Percentiles rank a stretch among this genome's conserved stretches.
Evolutionary conservation across 2,329 filamentous ascomycete genomes (phyloP).

Genomic region (Rachicladosporium sp.): DNA sequence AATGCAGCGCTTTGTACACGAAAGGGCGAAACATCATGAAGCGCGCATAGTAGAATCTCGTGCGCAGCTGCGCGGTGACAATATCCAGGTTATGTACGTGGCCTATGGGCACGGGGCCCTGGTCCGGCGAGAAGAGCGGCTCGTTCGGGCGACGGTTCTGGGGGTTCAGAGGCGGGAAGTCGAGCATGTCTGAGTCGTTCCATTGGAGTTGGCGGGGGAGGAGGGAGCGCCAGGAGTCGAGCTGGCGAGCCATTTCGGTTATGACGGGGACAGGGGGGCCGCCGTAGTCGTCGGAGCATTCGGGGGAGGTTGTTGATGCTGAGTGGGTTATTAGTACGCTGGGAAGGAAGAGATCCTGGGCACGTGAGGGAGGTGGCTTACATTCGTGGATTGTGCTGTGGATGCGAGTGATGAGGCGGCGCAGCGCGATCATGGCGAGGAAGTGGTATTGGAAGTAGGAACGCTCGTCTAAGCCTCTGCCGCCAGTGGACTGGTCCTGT

Average conservation of each 20-base stretch:
- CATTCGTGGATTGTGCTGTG: conserved; percentile 41
- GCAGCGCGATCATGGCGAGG: conserved; percentile 46
- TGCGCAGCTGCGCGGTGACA: conserved; percentile 44
- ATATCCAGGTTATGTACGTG: conserved; percentile 45
- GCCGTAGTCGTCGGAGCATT: conserved; percentile 21
- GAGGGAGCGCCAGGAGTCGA: conserved; percentile 46
- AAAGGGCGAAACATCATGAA: conserved; percentile 47
- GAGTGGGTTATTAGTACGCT: background rate
- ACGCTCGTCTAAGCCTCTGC: conserved; percentile 9
- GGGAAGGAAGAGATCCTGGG: no score
- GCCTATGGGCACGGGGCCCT: conserved; percentile 31
- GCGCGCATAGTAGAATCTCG: conserved; percentile 47
- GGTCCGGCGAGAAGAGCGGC: conserved; percentile 36
- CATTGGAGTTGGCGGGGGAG: conserved; percentile 44
- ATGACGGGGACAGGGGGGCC: conserved; percentile 32
- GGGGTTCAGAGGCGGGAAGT: conserved; percentile 26
- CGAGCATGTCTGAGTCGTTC: conserved; percentile 40
- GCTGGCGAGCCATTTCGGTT: conserved; percentile 39
- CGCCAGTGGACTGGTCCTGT: conserved; percentile 17
- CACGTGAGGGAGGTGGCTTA: conserved; percentile 23
- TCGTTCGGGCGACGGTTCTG: conserved; percentile 15
- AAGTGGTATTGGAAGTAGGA: conserved; percentile 50
- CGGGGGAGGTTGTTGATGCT: conserved; percentile 14
- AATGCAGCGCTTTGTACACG: conserved; percentile 48
- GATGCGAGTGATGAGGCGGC: conserved; percentile 41